Evolutionary conservation across 2,329 filamentous ascomycete genomes (phyloP).

Genomic region (Cladosporium sp.): DNA sequence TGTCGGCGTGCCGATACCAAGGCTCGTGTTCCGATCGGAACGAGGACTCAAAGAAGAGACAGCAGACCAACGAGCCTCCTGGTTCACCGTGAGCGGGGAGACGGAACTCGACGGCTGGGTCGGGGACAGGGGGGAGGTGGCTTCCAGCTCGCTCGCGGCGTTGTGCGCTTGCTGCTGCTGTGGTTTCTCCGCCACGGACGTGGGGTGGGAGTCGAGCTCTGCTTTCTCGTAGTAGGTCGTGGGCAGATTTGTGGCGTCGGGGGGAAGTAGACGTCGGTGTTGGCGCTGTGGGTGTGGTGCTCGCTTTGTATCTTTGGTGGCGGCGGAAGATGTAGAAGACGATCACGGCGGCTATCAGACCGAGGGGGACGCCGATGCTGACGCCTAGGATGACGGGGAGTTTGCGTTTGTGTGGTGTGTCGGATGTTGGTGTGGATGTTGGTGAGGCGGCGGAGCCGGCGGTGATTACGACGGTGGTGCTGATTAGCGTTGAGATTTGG

Average conservation of each 20-base stretch:
- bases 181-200: not conserved
- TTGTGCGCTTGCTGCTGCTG: not conserved
- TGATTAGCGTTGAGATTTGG: not conserved
- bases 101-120: not conserved
- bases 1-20: not conserved
- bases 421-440: not conserved
- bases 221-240: not conserved
- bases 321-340: not conserved
- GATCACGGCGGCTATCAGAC: not conserved
- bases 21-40: not conserved
- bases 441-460: not conserved
- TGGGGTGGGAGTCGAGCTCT: not conserved
- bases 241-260: not conserved
- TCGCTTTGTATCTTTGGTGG: not conserved
- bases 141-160: not conserved
- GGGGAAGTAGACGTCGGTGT: not conserved
- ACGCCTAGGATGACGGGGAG: not conserved
- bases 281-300: not conserved
- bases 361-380: not conserved
- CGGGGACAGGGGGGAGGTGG: not conserved
- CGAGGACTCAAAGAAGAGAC: not conserved
- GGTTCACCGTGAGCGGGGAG: not conserved
- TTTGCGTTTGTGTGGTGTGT: not conserved
- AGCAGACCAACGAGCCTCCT: not conserved
- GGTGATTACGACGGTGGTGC: not conserved